phyloP scores from a whole-genome alignment of 768 basidiomycete genomes.

The Leccinum subgranulosum region DNA sequence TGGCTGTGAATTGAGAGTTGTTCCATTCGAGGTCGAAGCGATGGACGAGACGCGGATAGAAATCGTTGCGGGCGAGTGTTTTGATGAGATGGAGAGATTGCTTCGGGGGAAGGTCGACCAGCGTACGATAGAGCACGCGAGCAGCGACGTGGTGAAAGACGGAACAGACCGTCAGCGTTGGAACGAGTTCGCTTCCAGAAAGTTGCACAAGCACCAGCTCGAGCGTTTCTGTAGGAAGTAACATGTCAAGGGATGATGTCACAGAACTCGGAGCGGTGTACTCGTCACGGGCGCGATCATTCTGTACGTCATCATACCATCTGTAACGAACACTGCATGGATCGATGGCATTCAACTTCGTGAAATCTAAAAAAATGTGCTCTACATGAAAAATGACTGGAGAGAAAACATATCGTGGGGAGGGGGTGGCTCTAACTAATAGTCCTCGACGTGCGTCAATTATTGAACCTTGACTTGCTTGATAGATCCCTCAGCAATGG shows the following conservation, averaged over 20 bases:
- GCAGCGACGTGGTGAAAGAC: slow-evolving; percentile 28
- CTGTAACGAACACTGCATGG: too few species aligned
- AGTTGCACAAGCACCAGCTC: slow-evolving; percentile 30
- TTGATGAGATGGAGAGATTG: slow-evolving; percentile 38
- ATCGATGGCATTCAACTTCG: too few species aligned
- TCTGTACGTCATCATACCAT: too few species aligned
- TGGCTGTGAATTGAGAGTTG: slow-evolving; percentile 37
- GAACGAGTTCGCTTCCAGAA: slow-evolving; percentile 24
- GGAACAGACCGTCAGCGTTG: slow-evolving; percentile 22
- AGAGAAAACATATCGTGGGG: too few species aligned
- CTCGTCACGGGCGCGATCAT: too few species aligned
- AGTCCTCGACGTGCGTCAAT: neutral
- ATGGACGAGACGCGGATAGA: slow-evolving; percentile 42
- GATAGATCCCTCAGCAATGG: slow-evolving; percentile 41
- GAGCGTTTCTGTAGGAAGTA: slow-evolving; percentile 27
- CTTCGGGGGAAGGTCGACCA: slow-evolving; percentile 32
- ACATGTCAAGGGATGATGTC: neutral
- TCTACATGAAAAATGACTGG: too few species aligned
- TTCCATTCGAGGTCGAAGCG: slow-evolving; percentile 45
- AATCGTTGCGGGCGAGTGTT: slow-evolving; percentile 36
- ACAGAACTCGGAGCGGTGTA: too few species aligned
- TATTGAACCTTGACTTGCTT: slow-evolving; percentile 31
- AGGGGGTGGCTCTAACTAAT: too few species aligned
- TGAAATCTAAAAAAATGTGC: too few species aligned
- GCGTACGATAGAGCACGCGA: slow-evolving; percentile 36